Percentiles rank a stretch among this genome's conserved stretches.
These are phyloP conservation scores for Podila epicladia DNA, from an alignment of 192 early-diverging fungal genomes.

Conservation along the genomic window DNA sequence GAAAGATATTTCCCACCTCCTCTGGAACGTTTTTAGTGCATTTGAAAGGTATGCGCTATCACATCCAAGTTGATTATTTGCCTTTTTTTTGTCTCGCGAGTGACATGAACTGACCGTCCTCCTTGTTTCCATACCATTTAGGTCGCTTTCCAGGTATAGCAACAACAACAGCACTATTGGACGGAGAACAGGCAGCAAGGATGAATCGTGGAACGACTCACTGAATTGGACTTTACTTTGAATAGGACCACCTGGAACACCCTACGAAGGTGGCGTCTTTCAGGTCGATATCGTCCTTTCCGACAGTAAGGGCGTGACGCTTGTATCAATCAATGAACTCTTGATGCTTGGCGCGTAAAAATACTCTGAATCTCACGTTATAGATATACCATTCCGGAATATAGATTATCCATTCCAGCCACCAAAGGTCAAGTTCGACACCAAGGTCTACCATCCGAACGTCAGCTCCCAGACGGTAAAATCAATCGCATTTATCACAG, in stretches of 20 bases:
- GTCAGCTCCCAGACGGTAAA: slow-evolving; percentile 63
- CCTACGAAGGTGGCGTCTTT: slow-evolving; percentile 46
- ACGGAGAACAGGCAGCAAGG: neutral
- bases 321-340: no score
- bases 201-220: neutral
- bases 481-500: neutral
- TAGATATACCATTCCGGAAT: neutral
- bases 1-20: neutral
- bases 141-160: slow-evolving; percentile 41
- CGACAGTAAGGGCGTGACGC: slow-evolving; percentile 14
- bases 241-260: slow-evolving; percentile 42
- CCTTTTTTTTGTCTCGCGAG: neutral
- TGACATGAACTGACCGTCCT: neutral
- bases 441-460: slow-evolving; percentile 63
- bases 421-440: slow-evolving; percentile 64
- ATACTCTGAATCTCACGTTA: neutral
- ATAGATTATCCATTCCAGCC: slow-evolving; percentile 59
- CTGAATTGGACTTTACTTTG: neutral
- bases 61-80: neutral
- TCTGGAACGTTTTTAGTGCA: slow-evolving; percentile 21
- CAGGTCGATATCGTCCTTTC: slow-evolving; percentile 40
- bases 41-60: slow-evolving; percentile 31
- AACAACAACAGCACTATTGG: neutral
- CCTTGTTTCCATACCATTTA: neutral
- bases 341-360: neutral